Evolutionary conservation across 768 basidiomycete genomes (phyloP), one percentile per base, ranked within the genome.

Genomic region (Imleria badia): DNA sequence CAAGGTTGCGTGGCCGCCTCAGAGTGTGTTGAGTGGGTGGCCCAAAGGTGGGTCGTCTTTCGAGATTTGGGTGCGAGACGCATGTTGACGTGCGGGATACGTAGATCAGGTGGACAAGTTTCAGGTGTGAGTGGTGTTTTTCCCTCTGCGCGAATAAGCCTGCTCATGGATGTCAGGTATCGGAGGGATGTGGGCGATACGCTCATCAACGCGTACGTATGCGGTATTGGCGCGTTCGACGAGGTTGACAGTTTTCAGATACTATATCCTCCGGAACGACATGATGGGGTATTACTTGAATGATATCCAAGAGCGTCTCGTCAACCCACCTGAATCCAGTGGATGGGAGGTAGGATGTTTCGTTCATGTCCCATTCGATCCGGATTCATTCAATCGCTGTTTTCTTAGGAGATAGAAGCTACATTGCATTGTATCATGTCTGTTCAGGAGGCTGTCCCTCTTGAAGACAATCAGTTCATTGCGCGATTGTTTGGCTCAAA

Each of bases 151-250:
- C 20, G 20, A 10, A 8, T 47, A 23, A 36, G 15, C 26, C 9
- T 45, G 39, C 45, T 60, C 22, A 63, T 19, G 13, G 52, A 43
- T 52, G 56, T 11, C 58, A 91, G 89, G 30, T 94, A 91, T 72
- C 84, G 92, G 60, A 75, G 91, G 57, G 91, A 94, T 54, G 84
- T 92, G 23, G 92, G 91, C 1, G 92, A 94, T 71, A 91, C 89
- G 1, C 76, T 94, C 14, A 86, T 94, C 55, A 94, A 94, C 60
- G 90, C 91, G 89, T 93, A 72, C 50, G 87, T 76, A 19, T 19
- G 17, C 3, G 39, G 6, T 45, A 31, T 45, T 12, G 33, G 11
- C 14, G 10, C 22, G 2, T 31, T 36, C 40, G 53, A 31, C 42
- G 36, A 8, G 23, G 34, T 53, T 71, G 46, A 61, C 49, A 26